Evolutionary conservation across 2,329 filamentous ascomycete species (phyloP).

Genomic region (Pseudocercospora vitis): DNA sequence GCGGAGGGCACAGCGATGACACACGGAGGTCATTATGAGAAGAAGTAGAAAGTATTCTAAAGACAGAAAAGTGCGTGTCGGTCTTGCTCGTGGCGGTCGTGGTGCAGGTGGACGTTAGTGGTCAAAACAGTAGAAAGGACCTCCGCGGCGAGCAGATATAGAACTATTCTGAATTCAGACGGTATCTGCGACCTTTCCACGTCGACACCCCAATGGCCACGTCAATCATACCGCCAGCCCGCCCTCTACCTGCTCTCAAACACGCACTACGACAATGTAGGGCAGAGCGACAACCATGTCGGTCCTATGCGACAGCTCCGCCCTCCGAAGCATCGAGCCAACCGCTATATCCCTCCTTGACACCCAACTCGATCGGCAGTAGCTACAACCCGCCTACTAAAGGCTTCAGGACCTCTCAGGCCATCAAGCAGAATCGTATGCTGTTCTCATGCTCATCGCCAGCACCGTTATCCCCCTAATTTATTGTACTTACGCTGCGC

Average conservation of each 20-base stretch:
- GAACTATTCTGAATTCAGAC: not conserved
- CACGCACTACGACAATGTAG: conserved; percentile 60
- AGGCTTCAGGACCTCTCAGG: conserved; percentile 36
- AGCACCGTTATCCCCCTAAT: not conserved
- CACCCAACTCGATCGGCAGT: conserved; percentile 24
- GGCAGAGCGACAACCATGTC: conserved; percentile 34
- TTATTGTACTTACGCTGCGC: not conserved
- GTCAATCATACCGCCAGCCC: conserved; percentile 55
- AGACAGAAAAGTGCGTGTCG: no score
- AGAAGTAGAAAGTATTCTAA: no score
- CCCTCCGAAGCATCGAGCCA: conserved; percentile 32
- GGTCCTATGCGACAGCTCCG: conserved; percentile 45
- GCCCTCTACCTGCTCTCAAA: conserved; percentile 72
- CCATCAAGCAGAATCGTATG: conserved; percentile 39
- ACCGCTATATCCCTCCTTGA: conserved; percentile 54
- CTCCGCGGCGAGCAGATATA: not conserved
- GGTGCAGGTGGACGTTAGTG: not conserved
- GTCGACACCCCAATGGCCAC: conserved; percentile 54
- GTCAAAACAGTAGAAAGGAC: not conserved
- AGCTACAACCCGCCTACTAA: conserved; percentile 29
- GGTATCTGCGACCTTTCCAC: conserved; percentile 4
- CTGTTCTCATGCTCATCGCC: no score
- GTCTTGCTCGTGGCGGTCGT: not conserved
- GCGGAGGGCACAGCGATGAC: conserved; percentile 37
- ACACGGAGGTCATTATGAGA: conserved; percentile 32